phyloP scores from a whole-genome alignment of 2,329 filamentous ascomycete genomes.

The Cladosporium phlei region DNA sequence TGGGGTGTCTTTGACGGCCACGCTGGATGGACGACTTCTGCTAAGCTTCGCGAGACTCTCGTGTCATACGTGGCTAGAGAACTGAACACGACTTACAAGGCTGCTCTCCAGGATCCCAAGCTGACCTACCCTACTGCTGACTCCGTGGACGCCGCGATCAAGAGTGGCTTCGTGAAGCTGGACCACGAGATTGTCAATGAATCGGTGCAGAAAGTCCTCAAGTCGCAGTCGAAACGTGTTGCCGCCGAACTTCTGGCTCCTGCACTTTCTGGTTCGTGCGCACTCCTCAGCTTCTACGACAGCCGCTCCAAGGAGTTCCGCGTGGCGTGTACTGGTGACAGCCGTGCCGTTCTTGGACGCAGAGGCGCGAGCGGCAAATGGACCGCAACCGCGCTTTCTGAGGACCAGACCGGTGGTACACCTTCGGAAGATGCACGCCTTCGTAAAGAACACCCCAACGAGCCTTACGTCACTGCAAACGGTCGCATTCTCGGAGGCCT shows the following conservation, averaged over 20 bases:
- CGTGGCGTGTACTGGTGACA: slow-evolving; percentile 95
- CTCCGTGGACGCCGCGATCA: slow-evolving; percentile 85
- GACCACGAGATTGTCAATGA: slow-evolving; percentile 94
- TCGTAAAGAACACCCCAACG: slow-evolving; percentile 80
- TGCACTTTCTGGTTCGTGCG: slow-evolving; percentile 93
- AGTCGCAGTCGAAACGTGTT: slow-evolving; percentile 80
- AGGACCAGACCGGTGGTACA: slow-evolving; percentile 90
- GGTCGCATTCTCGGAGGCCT: slow-evolving; percentile 87
- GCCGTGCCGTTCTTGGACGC: slow-evolving; percentile 86
- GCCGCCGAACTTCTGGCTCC: slow-evolving; percentile 89
- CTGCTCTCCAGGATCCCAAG: slow-evolving; percentile 55
- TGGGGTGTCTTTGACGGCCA: slow-evolving; percentile 99
- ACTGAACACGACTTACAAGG: slow-evolving; percentile 85
- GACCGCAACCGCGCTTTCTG: slow-evolving; percentile 82
- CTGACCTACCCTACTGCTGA: slow-evolving; percentile 66
- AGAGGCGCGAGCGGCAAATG: slow-evolving; percentile 77
- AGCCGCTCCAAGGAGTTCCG: slow-evolving; percentile 77
- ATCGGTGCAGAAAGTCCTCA: slow-evolving; percentile 85
- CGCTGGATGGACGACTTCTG: slow-evolving; percentile 96
- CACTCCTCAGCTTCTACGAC: slow-evolving; percentile 93
- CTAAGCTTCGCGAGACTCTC: slow-evolving; percentile 85
- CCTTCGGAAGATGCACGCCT: slow-evolving; percentile 78
- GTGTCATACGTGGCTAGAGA: slow-evolving; percentile 92
- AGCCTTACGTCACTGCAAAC: slow-evolving; percentile 80
- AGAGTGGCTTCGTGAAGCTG: slow-evolving; percentile 79